Percentiles rank a stretch among this genome's conserved stretches.
Evolutionary conservation across 345 rosid genomes (phyloP).

Genomic region (Crucihimalaya himalaica): DNA sequence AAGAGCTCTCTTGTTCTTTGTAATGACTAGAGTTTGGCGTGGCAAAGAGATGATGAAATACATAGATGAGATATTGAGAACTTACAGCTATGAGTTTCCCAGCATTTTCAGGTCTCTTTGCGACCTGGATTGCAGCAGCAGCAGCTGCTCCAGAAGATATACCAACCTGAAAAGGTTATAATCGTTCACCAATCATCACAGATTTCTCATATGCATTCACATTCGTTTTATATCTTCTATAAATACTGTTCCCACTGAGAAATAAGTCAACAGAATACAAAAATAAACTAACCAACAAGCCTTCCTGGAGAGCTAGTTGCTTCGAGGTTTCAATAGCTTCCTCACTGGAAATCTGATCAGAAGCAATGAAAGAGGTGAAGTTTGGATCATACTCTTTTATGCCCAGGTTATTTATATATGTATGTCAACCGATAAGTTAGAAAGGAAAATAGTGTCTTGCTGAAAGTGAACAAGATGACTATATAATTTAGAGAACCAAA

Average conservation of each 20-base stretch:
- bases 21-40: background rate
- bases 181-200: background rate
- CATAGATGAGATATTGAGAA: conserved; percentile 1
- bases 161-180: conserved; percentile 64
- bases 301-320: conserved; percentile 95
- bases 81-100: conserved; percentile 92
- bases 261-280: background rate
- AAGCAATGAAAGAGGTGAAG: conserved; percentile 14
- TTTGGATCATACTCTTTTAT: background rate
- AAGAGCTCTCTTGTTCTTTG: background rate
- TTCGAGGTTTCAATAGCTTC: conserved; percentile 96
- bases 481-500: background rate
- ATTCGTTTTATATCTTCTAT: background rate
- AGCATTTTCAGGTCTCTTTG: conserved; percentile 86
- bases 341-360: conserved; percentile 77
- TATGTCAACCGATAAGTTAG: background rate
- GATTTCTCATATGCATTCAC: conserved; percentile 3
- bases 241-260: background rate
- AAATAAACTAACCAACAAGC: conserved; percentile 75
- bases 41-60: background rate
- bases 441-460: background rate
- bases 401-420: background rate
- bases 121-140: conserved; percentile 82
- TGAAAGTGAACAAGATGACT: conserved; percentile 9
- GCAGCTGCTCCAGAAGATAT: conserved; percentile 99